Base-by-base conservation (phyloP, 495 filamentous ascomycete species). In the Talaromyces borbonicus region DNA sequence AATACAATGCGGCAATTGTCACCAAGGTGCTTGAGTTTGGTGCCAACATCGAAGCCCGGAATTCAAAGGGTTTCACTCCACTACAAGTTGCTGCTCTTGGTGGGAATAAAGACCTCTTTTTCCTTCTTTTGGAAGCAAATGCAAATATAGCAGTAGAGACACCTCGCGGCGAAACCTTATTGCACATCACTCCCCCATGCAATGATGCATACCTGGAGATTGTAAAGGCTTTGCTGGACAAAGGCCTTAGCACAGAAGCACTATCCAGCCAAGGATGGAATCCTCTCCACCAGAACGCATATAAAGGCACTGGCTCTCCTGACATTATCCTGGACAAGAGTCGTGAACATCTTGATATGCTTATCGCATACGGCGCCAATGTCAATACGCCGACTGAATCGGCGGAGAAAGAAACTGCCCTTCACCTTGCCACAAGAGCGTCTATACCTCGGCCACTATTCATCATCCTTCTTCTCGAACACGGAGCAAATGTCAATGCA, bases 11-110 rank as follows among this genome's bases (percentile, higher is more conserved):
- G 0, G 49, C 56, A 1, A 48, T 63, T 12, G 49, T 48, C 0
- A 12, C 56, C 0, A 46, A 63, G 0, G 25, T 67, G 0, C 43
- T 67, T 0, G 54, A 55, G 0, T 31, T 56, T 11, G 63, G 61
- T 5, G 63, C 61, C 12, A 60, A 67, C n/a, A 49, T 63, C 0
- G 64, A 67, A 41, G 60, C 56, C 2, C 26, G 58, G 2, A 63
- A 36, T 0, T 59, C 58, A 0, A 55, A 63, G 29, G 57, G 60
- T 4, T 54, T 56, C 19, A 64, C 60, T 1, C 51, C 65, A 0
- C 43, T 71, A 0, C 63, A 71, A 22, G 60, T 43, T 30, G 63
- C 67, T 4, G 65, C 62, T 1, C 23, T 51, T 12, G 20, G 9
- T 4, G 63, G 59, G 2, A 66, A 62, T 39, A 56, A 50, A 26